These are phyloP conservation scores for Knufia petricola DNA, from an alignment of 2,329 filamentous ascomycete species.

Conservation along the genomic window DNA sequence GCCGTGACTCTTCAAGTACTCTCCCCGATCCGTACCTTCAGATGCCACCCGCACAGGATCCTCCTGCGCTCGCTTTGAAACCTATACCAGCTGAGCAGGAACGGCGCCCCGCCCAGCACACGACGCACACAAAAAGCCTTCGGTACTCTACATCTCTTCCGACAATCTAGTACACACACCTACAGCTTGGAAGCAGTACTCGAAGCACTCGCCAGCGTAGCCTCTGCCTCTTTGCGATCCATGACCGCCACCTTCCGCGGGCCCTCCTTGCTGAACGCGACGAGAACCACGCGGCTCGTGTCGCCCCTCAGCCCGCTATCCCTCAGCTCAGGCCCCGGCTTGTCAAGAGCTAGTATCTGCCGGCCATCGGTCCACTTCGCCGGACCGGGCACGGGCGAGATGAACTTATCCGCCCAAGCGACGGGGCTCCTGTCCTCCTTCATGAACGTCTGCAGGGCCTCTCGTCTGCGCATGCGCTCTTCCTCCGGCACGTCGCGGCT, in stretches of 20 bases:
- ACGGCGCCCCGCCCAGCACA: too few species aligned
- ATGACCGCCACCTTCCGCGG: conserved; percentile 47
- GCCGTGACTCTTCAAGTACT: too few species aligned
- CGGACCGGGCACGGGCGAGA: conserved; percentile 34
- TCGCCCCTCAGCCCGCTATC: conserved; percentile 39
- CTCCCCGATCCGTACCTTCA: too few species aligned
- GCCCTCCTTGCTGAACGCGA: conserved; percentile 48
- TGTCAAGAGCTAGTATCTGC: conserved; percentile 44
- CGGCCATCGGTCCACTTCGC: conserved; percentile 35
- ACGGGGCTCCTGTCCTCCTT: conserved; percentile 32
- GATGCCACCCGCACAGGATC: too few species aligned
- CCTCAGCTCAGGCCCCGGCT: conserved; percentile 47
- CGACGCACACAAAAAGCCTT: too few species aligned
- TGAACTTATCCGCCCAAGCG: conserved; percentile 40
- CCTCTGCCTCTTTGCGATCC: conserved; percentile 35
- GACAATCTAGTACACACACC: not conserved
- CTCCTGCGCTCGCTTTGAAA: too few species aligned
- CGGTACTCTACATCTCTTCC: too few species aligned
- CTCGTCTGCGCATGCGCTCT: conserved; percentile 28
- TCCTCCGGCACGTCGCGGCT: conserved; percentile 8
- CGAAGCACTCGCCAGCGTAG: conserved; percentile 30
- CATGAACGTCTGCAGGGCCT: conserved; percentile 40
- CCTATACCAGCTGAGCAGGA: too few species aligned
- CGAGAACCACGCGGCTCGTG: conserved; percentile 46
- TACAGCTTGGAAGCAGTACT: conserved; percentile 22